phyloP scores from a whole-genome alignment of 331 rosid genomes.

The Telfairia occidentalis region DNA sequence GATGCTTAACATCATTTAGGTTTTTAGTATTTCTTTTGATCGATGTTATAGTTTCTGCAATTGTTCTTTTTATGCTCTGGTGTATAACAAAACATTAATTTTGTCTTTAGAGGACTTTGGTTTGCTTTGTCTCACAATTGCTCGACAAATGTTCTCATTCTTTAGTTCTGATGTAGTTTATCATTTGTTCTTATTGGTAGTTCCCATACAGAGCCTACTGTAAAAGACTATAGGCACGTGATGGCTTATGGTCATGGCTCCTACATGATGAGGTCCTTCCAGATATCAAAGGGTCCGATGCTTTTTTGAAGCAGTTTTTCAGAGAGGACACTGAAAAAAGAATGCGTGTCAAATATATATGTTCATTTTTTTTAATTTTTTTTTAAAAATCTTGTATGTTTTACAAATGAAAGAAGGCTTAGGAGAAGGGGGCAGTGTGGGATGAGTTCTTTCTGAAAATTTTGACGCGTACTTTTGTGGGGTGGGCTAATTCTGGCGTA shows the following conservation, averaged over 20 bases:
- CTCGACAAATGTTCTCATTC: background rate
- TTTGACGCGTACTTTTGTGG: background rate
- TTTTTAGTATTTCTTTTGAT: background rate
- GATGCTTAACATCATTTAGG: background rate
- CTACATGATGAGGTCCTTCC: background rate
- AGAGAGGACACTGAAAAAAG: background rate
- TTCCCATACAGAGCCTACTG: background rate
- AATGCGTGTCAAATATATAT: background rate
- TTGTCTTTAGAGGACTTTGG: background rate
- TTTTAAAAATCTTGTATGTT: background rate
- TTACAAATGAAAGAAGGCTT: background rate
- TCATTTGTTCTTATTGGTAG: background rate
- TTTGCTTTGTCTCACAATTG: background rate
- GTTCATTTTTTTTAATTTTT: background rate
- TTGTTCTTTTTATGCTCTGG: background rate
- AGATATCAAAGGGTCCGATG: background rate
- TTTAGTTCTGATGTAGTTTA: background rate
- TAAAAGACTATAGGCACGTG: background rate
- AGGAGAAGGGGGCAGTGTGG: background rate
- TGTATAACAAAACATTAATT: background rate
- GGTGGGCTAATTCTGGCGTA: background rate
- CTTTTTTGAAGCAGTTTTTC: background rate
- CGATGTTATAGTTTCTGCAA: background rate
- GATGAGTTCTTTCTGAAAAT: background rate
- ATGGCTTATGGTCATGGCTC: background rate